Conservation (phyloP, 345 rosid species). For the Moricandia arvensis region DNA sequence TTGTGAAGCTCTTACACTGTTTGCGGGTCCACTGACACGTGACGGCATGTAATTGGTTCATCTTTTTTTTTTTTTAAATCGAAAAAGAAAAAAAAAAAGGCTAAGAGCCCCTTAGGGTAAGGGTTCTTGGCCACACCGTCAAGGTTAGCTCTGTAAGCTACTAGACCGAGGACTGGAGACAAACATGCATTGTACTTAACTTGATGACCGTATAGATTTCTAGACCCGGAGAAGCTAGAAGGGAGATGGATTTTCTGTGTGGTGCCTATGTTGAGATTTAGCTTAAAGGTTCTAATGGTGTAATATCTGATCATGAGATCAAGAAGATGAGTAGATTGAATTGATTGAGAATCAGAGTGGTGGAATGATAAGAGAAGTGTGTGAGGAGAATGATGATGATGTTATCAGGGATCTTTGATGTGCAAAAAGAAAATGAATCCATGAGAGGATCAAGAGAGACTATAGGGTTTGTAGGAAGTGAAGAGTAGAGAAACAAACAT, state of each 20-base stretch:
- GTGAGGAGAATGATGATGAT: constrained; percentile 24
- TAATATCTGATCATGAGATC: constrained; percentile 81
- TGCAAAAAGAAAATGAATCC: constrained; percentile 25
- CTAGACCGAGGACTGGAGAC: constrained; percentile 33
- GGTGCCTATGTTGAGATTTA: constrained; percentile 52
- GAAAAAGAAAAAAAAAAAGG: too few species aligned
- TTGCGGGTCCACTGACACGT: too few species aligned
- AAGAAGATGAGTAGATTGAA: constrained; percentile 54
- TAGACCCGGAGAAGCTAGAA: constrained; percentile 75
- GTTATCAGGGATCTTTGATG: background rate
- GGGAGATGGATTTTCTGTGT: constrained; percentile 59
- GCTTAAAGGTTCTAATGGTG: constrained; percentile 57
- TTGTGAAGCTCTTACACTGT: too few species aligned
- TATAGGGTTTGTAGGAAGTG: constrained; percentile 19
- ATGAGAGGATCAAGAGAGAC: constrained; percentile 23
- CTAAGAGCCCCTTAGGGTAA: too few species aligned
- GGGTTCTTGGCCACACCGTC: constrained; percentile 32
- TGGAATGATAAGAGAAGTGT: constrained; percentile 30
- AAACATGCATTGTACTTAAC: constrained; percentile 14
- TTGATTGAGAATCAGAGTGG: constrained; percentile 44
- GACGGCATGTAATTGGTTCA: too few species aligned
- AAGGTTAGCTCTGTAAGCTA: constrained; percentile 37
- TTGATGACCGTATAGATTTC: constrained; percentile 29
- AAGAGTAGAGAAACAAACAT: constrained; percentile 29
- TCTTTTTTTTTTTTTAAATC: too few species aligned